A percentile compares a stretch with the other conserved stretches of the same genome.
phyloP scores from a whole-genome alignment of 140 eudicot genomes.

The Bidens hawaiensis region DNA sequence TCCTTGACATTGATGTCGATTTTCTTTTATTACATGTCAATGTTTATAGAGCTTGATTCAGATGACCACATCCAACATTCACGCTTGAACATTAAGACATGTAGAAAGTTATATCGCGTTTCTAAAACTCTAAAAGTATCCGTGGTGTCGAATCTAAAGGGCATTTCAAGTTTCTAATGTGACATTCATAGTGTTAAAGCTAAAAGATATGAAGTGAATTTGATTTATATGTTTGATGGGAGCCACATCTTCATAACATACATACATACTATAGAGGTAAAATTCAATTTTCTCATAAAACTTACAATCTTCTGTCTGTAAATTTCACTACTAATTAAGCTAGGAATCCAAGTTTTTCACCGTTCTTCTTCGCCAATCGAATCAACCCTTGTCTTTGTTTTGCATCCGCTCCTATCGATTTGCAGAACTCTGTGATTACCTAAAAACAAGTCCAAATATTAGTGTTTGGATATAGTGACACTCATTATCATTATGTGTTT shows the following conservation, averaged over 20 bases:
- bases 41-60: too few relatives aligned
- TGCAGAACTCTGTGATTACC: constrained; percentile 96
- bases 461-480: too few relatives aligned
- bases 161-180: constrained; percentile 7
- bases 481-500: not conserved
- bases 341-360: constrained; percentile 85
- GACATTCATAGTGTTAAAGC: constrained; percentile 7
- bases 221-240: constrained; percentile 17
- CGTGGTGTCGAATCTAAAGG: not conserved
- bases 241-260: constrained; percentile 16
- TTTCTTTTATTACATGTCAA: too few relatives aligned
- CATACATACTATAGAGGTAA: constrained; percentile 18
- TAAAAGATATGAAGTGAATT: constrained; percentile 15
- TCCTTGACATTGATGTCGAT: too few relatives aligned
- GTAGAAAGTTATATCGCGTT: not conserved
- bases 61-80: too few relatives aligned
- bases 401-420: constrained; percentile 89
- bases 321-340: constrained; percentile 36
- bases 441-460: constrained; percentile 25
- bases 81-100: too few relatives aligned
- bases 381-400: constrained; percentile 97
- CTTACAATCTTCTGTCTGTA: constrained; percentile 11
- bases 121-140: not conserved
- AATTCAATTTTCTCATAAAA: constrained; percentile 30
- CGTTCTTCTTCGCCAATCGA: constrained; percentile 94